These are phyloP conservation scores for Dendrostoma leiphaemia DNA, from an alignment of 2,329 filamentous ascomycete genomes.

Conservation along the genomic window DNA sequence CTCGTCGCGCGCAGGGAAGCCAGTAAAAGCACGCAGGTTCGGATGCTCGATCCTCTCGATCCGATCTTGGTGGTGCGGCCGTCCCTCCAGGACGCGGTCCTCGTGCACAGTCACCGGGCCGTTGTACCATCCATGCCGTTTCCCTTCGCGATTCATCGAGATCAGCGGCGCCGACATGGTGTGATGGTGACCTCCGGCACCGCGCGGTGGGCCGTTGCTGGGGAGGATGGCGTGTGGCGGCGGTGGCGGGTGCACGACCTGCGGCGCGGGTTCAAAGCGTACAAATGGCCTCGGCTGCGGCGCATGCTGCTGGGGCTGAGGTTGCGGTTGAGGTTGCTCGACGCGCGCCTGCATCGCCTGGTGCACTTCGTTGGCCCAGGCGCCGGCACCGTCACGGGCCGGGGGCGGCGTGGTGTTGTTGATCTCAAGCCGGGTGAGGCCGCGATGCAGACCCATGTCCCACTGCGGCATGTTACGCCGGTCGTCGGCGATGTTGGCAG, in stretches of 20 bases:
- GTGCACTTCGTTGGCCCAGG: slow-evolving; percentile 57
- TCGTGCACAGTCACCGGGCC: slow-evolving; percentile 40
- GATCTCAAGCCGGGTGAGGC: slow-evolving; percentile 66
- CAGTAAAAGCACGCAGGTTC: slow-evolving; percentile 51
- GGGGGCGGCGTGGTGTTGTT: slow-evolving; percentile 38
- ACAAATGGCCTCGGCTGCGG: slow-evolving; percentile 52
- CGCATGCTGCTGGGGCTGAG: too few species aligned
- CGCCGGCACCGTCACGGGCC: slow-evolving; percentile 49
- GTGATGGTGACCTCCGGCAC: slow-evolving; percentile 57
- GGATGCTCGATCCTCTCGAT: slow-evolving; percentile 59
- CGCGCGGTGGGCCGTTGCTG: slow-evolving; percentile 20
- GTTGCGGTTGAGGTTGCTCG: slow-evolving; percentile 46
- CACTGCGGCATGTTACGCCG: slow-evolving; percentile 55
- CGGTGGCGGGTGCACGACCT: slow-evolving; percentile 27
- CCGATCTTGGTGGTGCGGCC: too few species aligned
- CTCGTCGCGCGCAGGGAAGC: slow-evolving; percentile 43
- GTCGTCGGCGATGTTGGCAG: slow-evolving; percentile 39
- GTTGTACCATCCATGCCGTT: slow-evolving; percentile 73
- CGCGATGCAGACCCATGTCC: slow-evolving; percentile 65
- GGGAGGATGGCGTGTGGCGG: too few species aligned
- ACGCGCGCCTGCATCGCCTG: slow-evolving; percentile 54
- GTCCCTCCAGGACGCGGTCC: slow-evolving; percentile 36
- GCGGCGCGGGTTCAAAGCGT: slow-evolving; percentile 51
- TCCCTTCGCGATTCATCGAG: slow-evolving; percentile 56
- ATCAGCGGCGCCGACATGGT: slow-evolving; percentile 59